phyloP scores from a whole-genome alignment of 768 basidiomycete species.

The Tulasnella sp. region DNA sequence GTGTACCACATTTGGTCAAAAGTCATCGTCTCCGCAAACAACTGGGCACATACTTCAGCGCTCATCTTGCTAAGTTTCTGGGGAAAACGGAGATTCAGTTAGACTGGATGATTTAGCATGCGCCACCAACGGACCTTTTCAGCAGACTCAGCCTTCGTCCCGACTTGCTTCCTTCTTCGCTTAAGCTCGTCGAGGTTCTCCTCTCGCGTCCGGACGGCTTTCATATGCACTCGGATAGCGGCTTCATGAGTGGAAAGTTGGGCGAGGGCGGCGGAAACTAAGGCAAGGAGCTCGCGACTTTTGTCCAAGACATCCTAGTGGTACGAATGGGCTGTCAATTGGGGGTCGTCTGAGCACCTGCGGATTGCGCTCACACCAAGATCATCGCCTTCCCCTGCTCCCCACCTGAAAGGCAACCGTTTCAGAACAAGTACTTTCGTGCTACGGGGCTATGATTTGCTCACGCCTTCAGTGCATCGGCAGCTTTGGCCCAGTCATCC shows the following conservation, averaged over 20 bases:
- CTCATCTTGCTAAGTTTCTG: conserved; percentile 81
- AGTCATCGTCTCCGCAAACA: not conserved
- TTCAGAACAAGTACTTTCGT: not conserved
- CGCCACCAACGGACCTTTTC: conserved; percentile 40
- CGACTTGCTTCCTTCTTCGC: conserved; percentile 57
- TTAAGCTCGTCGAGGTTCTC: conserved; percentile 73
- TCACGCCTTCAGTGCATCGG: conserved; percentile 57
- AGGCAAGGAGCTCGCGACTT: conserved; percentile 56
- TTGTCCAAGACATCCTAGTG: conserved; percentile 64
- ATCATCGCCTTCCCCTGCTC: conserved; percentile 73
- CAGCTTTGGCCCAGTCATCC: conserved; percentile 56
- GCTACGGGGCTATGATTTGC: not conserved
- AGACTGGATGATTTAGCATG: not conserved
- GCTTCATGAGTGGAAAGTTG: conserved; percentile 66
- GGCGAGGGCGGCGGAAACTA: conserved; percentile 58
- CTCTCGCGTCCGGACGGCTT: conserved; percentile 74
- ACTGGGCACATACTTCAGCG: conserved; percentile 40
- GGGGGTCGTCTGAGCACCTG: not conserved
- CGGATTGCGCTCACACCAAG: conserved; percentile 44
- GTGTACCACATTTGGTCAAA: not conserved
- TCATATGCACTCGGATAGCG: conserved; percentile 62
- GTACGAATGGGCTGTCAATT: conserved; percentile 18
- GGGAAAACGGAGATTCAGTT: not conserved
- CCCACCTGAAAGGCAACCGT: conserved; percentile 36
- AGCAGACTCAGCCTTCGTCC: conserved; percentile 66